Evolutionary conservation across 2,329 filamentous ascomycete species (phyloP), one percentile per base, ranked within the genome.

Genomic region (Aspergillus aculeatinus): DNA sequence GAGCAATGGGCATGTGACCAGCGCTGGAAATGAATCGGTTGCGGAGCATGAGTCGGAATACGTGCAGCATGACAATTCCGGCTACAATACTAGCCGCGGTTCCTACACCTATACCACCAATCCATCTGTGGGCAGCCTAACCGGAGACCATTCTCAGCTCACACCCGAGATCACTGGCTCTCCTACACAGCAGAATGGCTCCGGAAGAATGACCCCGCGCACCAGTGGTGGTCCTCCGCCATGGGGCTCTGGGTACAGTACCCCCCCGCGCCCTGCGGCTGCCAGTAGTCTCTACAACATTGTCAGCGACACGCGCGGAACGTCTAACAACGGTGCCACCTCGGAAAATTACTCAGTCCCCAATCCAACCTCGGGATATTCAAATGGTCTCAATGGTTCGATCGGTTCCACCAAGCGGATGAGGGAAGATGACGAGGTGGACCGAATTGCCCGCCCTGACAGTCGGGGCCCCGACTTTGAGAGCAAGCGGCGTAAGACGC

Each of bases 201-300:
- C 92, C 31, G 92, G 92, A 35, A 87, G 92, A 62, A 91, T 92
- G 39, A 96, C 92, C 5, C 92, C 93, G 11, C 87, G 93, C 67
- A 96, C 91, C 0, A 85, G 91, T 4, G 83, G 86, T 10, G 84
- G 89, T 0, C 82, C 87, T 42, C 89, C 90, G 66, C 81, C 92
- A 75, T 97, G 96, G 77, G 76, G 84, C 5, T 85, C 83, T 54
- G 88, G 88, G 27, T 96, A 96, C 78, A 89, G 82, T 73, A 93
- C 91, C 0, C 89, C 93, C 52, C 92, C 92, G 23, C 88, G 92
- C 48, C 81, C 85, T 2, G 65, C 77, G 1, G 84, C 89, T 3
- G 88, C 90, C 0, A 93, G 91, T 80, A 96, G 87, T 72, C 81
- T 96, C 54, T 96, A 96, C 82, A 96, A 88, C 75, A 89, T 96